Evolutionary conservation across 768 basidiomycete species (phyloP), one percentile per base, ranked within the genome.

Genomic region (Inosperma sp.): DNA sequence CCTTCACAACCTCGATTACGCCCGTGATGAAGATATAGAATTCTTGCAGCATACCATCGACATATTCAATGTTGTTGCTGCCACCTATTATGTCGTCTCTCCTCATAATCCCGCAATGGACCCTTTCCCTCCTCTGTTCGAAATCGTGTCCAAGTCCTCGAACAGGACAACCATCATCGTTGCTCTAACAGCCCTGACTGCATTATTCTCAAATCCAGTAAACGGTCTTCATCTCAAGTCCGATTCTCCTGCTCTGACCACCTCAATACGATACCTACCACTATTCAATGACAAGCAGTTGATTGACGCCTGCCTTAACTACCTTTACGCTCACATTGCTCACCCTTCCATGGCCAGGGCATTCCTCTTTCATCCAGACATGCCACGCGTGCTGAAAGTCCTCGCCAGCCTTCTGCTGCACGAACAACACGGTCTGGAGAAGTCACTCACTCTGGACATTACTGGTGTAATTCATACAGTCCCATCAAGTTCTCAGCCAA

Each of bases 81-180:
- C 68, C 62, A 73, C 57, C 56, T 77, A 69, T 43, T 51, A 51
- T 25, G 43, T 26, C 12, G 53, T 68, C 37, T 66, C 72, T 42
- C 63, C 62, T 42, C 54, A 46, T 10, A 46, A 45, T 17, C 71
- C 14, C 58, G 68, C 40, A 49, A 67, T 27, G 54, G 69, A 54
- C 47, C 85, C 88, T 19, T 68, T 89, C 37, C 73, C 68, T 3
- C 72, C 80, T 12, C 66, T 93, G 21, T 68, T 80, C 26, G 69
- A 69, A 9, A 78, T 88, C 16, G 76, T 75, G 14, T 76, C 74
- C 12, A 62, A 68, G 37, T 82, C 87, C 0, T 72, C 73, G 7
- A 90, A 94, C 64, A 81, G 92, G 41, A 80, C 88, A 9, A 72
- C 90, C 61, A 83, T 93, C 49, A 77, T 93, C 43, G 70, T 82